Percentiles rank a stretch among this genome's conserved stretches.
These are phyloP conservation scores for Nyssa sinensis DNA, from an alignment of 148 eudicot genomes.

Conservation along the genomic window DNA sequence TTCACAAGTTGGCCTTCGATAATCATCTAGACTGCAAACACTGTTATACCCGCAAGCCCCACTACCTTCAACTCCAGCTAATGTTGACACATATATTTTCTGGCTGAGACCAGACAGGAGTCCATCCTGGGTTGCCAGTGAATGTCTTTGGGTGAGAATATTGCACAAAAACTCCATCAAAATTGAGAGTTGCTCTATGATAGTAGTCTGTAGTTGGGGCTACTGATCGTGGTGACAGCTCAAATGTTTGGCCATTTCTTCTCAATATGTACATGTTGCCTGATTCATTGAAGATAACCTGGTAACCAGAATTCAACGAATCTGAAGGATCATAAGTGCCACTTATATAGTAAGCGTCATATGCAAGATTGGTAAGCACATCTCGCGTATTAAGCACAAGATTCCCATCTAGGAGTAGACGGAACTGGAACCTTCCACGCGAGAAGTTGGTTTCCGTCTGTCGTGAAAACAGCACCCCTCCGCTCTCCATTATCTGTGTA, in stretches of 20 bases:
- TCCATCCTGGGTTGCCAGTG: conserved; percentile 15
- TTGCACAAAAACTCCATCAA: conserved; percentile 29
- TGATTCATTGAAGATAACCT: neutral
- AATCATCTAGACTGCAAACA: conserved; percentile 20
- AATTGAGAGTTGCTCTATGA: conserved; percentile 26
- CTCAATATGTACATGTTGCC: neutral
- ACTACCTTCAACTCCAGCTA: neutral
- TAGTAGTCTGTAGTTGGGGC: conserved; percentile 6
- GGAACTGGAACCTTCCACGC: no score
- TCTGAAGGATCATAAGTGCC: neutral
- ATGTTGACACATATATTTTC: conserved; percentile 22
- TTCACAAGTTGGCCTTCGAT: conserved; percentile 23
- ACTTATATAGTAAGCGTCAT: neutral
- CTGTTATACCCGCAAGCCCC: conserved; percentile 35
- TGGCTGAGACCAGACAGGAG: neutral
- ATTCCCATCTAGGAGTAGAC: no score
- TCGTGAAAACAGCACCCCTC: neutral
- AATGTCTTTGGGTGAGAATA: conserved; percentile 15
- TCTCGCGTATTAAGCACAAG: no score
- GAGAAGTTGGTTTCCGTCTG: neutral
- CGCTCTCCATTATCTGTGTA: neutral
- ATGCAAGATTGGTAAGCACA: neutral
- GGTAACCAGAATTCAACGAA: neutral
- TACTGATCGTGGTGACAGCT: neutral
- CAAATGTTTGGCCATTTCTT: neutral